Evolutionary conservation across 2,329 filamentous ascomycete genomes (phyloP).

Genomic region (Lasiodiplodia hormozganensis): DNA sequence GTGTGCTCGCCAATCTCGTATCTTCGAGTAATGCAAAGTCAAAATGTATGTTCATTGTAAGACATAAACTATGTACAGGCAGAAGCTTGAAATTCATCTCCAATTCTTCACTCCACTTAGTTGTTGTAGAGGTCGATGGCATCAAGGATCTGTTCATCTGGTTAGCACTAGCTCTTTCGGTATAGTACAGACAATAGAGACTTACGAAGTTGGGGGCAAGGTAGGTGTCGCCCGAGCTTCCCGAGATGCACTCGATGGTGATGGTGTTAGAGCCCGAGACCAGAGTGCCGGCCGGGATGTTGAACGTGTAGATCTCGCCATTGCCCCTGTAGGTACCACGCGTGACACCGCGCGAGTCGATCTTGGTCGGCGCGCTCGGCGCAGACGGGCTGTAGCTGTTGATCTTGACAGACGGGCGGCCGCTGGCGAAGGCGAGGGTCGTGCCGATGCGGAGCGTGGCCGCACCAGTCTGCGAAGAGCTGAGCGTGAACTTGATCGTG

Average conservation of each 20-base stretch:
- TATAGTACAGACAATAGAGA: constrained; percentile 38
- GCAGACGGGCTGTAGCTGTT: constrained; percentile 60
- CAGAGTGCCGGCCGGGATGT: constrained; percentile 65
- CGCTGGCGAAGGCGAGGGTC: constrained; percentile 67
- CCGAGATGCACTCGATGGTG: constrained; percentile 65
- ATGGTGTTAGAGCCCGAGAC: constrained; percentile 65
- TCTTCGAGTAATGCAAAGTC: constrained; percentile 23
- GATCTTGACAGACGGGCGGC: constrained; percentile 62
- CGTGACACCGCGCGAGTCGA: constrained; percentile 70
- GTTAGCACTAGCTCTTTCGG: neutral
- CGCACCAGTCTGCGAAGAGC: constrained; percentile 55
- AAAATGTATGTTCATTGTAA: constrained; percentile 13
- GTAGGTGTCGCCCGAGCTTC: constrained; percentile 62
- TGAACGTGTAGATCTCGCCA: constrained; percentile 69
- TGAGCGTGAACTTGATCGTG: constrained; percentile 67
- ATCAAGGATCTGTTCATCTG: constrained; percentile 6
- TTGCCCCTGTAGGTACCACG: constrained; percentile 69
- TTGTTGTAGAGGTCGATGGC: constrained; percentile 22
- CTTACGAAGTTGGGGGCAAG: constrained; percentile 64
- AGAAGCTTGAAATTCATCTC: neutral
- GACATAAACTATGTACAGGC: constrained; percentile 21
- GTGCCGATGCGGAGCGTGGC: constrained; percentile 70
- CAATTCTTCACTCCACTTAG: neutral
- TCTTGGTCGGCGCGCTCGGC: constrained; percentile 65
- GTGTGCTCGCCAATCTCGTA: constrained; percentile 2